Conservation (phyloP, 768 basidiomycete species). For the Kwoniella sp. region DNA sequence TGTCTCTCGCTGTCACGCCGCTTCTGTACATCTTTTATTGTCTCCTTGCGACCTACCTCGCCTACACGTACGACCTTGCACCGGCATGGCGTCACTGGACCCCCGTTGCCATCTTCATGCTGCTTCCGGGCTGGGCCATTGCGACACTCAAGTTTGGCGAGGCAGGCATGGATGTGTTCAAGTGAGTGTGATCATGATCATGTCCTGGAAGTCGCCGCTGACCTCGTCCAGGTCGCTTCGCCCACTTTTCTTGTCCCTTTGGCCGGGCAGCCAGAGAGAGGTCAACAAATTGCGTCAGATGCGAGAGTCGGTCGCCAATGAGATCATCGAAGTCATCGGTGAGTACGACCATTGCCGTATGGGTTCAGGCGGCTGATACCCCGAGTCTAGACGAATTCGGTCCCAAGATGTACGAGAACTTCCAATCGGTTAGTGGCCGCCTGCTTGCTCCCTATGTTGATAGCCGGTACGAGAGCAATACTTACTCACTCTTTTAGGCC, state of each 20-base stretch:
- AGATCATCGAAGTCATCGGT: slow-evolving; percentile 62
- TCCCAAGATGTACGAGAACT: slow-evolving; percentile 79
- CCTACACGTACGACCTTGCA: slow-evolving; percentile 63
- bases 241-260: slow-evolving; percentile 77
- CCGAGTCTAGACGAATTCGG: slow-evolving; percentile 73
- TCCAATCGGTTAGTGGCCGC: slow-evolving; percentile 61
- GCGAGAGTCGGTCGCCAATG: slow-evolving; percentile 71
- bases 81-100: slow-evolving; percentile 65
- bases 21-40: slow-evolving; percentile 80
- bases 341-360: slow-evolving; percentile 5
- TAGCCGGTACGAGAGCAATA: too few species aligned
- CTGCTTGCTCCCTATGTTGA: too few species aligned
- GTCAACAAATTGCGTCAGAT: slow-evolving; percentile 70
- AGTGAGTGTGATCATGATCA: slow-evolving; percentile 57
- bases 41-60: slow-evolving; percentile 67
- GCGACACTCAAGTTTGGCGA: slow-evolving; percentile 96
- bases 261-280: slow-evolving; percentile 80
- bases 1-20: slow-evolving; percentile 85
- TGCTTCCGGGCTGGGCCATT: slow-evolving; percentile 82
- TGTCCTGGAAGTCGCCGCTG: not conserved
- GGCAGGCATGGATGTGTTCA: slow-evolving; percentile 93
- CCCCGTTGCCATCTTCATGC: slow-evolving; percentile 68
- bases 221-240: slow-evolving; percentile 66
- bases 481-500: slow-evolving; percentile 58
- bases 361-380: not conserved